phyloP scores from a whole-genome alignment of 176 grass and related monocot genomes.

The Musa schizocarpa region DNA sequence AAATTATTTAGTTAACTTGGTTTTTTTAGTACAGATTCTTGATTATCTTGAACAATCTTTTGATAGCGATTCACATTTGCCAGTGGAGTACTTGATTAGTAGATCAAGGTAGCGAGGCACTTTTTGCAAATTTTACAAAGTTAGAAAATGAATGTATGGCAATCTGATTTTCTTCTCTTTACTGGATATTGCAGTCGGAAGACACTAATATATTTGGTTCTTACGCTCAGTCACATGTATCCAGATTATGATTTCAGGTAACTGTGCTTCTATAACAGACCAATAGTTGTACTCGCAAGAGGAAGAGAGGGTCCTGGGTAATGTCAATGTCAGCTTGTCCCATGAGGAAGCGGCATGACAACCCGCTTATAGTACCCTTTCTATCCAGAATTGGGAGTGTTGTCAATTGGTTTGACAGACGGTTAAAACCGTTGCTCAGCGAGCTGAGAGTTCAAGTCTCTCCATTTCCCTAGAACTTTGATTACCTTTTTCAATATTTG shows the following conservation, averaged over 20 bases:
- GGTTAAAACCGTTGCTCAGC: conserved; percentile 86
- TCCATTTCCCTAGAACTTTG: conserved; percentile 79
- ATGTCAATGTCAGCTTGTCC: conserved; percentile 77
- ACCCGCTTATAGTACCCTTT: conserved; percentile 41
- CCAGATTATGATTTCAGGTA: conserved; percentile 99
- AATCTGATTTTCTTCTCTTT: conserved; percentile 1
- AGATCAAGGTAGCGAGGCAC: conserved; percentile 54
- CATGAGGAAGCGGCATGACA: conserved; percentile 16
- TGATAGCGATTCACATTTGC: conserved; percentile 68
- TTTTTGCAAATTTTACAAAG: background rate
- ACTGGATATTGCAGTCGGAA: conserved; percentile 44
- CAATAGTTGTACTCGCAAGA: background rate
- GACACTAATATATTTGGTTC: conserved; percentile 92
- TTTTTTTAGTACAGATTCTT: conserved; percentile 56
- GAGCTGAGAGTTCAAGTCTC: conserved; percentile 99
- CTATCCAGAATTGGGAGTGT: conserved; percentile 72
- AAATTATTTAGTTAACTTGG: conserved; percentile 17
- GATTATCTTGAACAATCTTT: conserved; percentile 90
- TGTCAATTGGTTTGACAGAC: conserved; percentile 99
- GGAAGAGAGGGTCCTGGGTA: conserved; percentile 97
- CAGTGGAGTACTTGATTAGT: conserved; percentile 75
- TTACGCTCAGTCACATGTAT: conserved; percentile 82
- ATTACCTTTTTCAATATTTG: conserved; percentile 14
- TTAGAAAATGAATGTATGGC: background rate
- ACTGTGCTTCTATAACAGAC: conserved; percentile 26